phyloP scores from a whole-genome alignment of 441 rosid genomes.

The Populus trichocarpa region DNA sequence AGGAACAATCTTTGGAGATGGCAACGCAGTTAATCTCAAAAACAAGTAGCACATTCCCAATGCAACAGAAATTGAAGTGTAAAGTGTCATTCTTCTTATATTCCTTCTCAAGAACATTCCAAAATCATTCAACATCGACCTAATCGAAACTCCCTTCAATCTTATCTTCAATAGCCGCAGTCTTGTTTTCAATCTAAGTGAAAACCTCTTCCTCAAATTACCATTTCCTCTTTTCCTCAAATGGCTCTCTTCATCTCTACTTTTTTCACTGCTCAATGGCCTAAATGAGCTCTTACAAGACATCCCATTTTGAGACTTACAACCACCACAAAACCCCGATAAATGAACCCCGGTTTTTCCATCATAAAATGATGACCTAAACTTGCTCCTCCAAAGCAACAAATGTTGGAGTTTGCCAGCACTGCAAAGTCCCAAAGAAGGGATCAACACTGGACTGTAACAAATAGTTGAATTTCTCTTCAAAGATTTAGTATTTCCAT shows the following conservation, averaged over 20 bases:
- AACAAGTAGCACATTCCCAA: constrained; percentile 65
- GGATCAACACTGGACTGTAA: constrained; percentile 21
- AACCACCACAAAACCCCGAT: constrained; percentile 29
- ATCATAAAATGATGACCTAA: constrained; percentile 27
- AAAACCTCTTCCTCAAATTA: constrained; percentile 46
- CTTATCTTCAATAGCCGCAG: constrained; percentile 49
- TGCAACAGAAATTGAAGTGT: constrained; percentile 42
- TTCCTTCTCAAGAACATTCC: constrained; percentile 55
- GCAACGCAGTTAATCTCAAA: constrained; percentile 64
- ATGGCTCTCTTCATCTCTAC: constrained; percentile 33
- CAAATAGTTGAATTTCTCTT: constrained; percentile 26
- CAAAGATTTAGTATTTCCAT: constrained; percentile 28
- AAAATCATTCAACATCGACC: constrained; percentile 49
- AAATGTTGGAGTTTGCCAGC: constrained; percentile 25
- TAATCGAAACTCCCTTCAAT: constrained; percentile 51
- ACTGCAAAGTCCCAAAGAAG: constrained; percentile 23
- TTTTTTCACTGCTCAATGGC: constrained; percentile 30
- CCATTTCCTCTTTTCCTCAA: constrained; percentile 30
- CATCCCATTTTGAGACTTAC: constrained; percentile 33
- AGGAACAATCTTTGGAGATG: constrained; percentile 70
- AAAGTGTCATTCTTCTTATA: constrained; percentile 46
- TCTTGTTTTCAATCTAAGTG: constrained; percentile 69
- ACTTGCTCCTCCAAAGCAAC: constrained; percentile 31
- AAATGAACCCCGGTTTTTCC: constrained; percentile 27
- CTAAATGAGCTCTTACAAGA: constrained; percentile 40